A percentile compares a stretch with the other conserved stretches of the same genome.
Conservation (phyloP, 495 filamentous ascomycete genomes). For the Niebla homalea region DNA sequence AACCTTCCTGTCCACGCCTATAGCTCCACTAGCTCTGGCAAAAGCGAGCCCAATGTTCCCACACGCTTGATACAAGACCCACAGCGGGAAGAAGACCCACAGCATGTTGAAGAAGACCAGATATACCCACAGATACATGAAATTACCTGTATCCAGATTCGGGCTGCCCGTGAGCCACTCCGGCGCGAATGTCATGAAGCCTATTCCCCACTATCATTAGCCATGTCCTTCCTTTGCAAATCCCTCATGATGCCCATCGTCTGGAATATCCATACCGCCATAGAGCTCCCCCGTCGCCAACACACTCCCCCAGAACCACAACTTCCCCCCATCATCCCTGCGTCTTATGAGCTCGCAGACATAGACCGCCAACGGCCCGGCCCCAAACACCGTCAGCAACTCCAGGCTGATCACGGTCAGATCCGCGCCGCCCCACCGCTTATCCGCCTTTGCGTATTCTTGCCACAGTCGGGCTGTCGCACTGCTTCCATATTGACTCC, state of each 20-base stretch:
- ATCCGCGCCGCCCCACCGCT: slow-evolving; percentile 69
- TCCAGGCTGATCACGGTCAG: slow-evolving; percentile 69
- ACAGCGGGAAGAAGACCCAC: slow-evolving; percentile 44
- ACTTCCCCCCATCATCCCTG: slow-evolving; percentile 29
- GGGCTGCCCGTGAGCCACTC: slow-evolving; percentile 74
- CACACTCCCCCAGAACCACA: slow-evolving; percentile 57
- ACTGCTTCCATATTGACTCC: slow-evolving; percentile 53
- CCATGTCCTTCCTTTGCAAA: neutral
- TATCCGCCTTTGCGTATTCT: slow-evolving; percentile 84
- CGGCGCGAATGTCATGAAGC: slow-evolving; percentile 91
- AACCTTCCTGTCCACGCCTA: neutral
- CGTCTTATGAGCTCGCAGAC: slow-evolving; percentile 51
- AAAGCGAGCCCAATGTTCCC: slow-evolving; percentile 48
- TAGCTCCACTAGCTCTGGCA: slow-evolving; percentile 12
- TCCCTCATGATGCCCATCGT: neutral
- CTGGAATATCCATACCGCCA: slow-evolving; percentile 43
- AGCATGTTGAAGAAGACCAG: slow-evolving; percentile 83
- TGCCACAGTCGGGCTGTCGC: slow-evolving; percentile 67
- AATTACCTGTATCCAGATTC: slow-evolving; percentile 68
- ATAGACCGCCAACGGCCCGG: slow-evolving; percentile 56
- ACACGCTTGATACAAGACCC: slow-evolving; percentile 57
- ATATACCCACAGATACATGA: slow-evolving; percentile 80
- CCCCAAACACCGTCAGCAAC: slow-evolving; percentile 69
- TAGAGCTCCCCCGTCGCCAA: slow-evolving; percentile 91
- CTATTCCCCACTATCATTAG: slow-evolving; percentile 22